phyloP scores from a whole-genome alignment of 2,329 filamentous ascomycete genomes.

The Hysterium pulicare region DNA sequence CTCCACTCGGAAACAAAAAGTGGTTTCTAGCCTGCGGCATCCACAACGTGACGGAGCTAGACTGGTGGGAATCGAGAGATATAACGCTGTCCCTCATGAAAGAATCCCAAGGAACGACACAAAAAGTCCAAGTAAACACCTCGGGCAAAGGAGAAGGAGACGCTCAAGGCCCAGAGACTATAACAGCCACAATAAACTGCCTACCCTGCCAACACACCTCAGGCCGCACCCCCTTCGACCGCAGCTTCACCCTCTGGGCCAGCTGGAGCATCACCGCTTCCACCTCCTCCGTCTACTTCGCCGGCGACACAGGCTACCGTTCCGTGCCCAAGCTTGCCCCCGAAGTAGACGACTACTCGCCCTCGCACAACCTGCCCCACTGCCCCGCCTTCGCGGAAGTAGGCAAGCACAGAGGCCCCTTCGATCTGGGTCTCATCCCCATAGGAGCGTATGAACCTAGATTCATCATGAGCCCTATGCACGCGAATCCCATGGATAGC shows the following conservation, averaged over 20 bases:
- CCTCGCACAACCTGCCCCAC: constrained; percentile 63
- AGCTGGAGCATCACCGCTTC: constrained; percentile 78
- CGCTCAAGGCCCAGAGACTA: constrained; percentile 40
- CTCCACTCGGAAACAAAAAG: constrained; percentile 73
- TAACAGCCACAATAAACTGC: constrained; percentile 71
- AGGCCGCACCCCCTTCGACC: constrained; percentile 66
- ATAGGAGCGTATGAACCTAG: constrained; percentile 85
- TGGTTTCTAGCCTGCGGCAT: constrained; percentile 77
- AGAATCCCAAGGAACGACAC: constrained; percentile 9
- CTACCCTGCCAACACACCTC: constrained; percentile 83
- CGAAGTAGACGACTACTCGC: constrained; percentile 67
- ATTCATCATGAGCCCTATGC: constrained; percentile 72
- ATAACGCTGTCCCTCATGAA: constrained; percentile 56
- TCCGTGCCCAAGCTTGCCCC: constrained; percentile 64
- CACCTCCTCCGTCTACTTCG: constrained; percentile 80
- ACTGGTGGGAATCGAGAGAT: constrained; percentile 90
- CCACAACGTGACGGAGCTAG: constrained; percentile 76
- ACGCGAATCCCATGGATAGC: constrained; percentile 80
- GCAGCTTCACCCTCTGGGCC: constrained; percentile 76
- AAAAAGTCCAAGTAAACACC: constrained; percentile 5
- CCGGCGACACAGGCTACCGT: constrained; percentile 85
- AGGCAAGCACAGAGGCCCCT: constrained; percentile 74
- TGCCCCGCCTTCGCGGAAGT: constrained; percentile 87
- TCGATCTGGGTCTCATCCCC: constrained; percentile 87
- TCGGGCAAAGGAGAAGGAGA: constrained; percentile 9